Evolutionary conservation across 441 rosid genomes (phyloP), one percentile per base, ranked within the genome.

Genomic region (Melianthus villosus): DNA sequence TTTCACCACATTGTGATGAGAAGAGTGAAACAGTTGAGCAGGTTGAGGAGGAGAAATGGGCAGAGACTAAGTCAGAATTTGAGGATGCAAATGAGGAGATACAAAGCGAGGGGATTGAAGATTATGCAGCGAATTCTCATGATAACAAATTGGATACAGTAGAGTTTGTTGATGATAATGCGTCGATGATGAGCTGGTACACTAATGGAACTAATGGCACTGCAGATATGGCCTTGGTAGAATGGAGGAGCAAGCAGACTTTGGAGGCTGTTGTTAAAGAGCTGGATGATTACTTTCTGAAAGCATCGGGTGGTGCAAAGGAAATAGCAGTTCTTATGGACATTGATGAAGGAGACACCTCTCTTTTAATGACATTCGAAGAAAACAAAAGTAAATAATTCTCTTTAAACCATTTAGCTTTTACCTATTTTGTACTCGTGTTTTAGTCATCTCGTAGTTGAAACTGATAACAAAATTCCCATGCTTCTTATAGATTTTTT

Each of bases 261-360:
- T 64, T 87, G 70, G 82, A 76, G 50, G 71, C 69, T 27, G 74
- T 87, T 34, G 50, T 67, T 18, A 72, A 67, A 62, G 80, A 80
- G 42, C 60, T 87, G 49, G 97, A 87, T 69, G 95, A 78, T 49
- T 74, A 74, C 63, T 87, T 80, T 71, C 71, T 87, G 35, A 78
- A 72, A 59, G 91, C 91, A 39, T 87, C 82, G 1, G 79, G 73
- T 42, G 61, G 82, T 44, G 74, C 67, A 23, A 76, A 71, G 60
- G 87, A 78, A 58, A 64, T 87, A 25, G 77, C 80, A 48, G 70
- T 87, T 50, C 67, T 87, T n/a, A 41, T 79, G 56, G 84, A 83
- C 57, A 46, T 76, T 47, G 65, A 59, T 47, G 59, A 55, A 44
- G 65, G 59, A 46, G 77, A 63, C 56, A 50, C 61, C 56, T 57